A percentile compares a stretch with the other conserved stretches of the same genome.
Evolutionary conservation across 495 filamentous ascomycete genomes (phyloP).

Genomic region (Cercophora newfieldiana): DNA sequence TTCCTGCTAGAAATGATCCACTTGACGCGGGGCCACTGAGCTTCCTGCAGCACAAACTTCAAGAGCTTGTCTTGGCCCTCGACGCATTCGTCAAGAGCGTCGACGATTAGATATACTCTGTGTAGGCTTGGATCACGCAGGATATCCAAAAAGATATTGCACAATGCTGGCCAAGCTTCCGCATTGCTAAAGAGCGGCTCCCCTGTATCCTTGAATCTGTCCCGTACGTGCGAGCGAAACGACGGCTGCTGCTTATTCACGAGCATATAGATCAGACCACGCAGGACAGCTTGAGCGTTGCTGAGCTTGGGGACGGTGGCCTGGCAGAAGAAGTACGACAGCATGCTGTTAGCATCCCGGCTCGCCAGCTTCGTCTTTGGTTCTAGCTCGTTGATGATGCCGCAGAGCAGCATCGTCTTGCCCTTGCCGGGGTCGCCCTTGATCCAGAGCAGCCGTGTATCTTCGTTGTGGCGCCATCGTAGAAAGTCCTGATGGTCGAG

Average conservation of each 20-base stretch:
- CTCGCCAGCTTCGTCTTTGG: too few relatives aligned
- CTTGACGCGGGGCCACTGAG: slow-evolving; percentile 29
- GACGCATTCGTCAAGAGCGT: slow-evolving; percentile 33
- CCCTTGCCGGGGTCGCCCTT: background rate
- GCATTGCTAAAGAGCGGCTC: too few relatives aligned
- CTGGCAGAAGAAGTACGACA: too few relatives aligned
- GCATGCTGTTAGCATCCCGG: too few relatives aligned
- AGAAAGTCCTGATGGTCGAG: background rate
- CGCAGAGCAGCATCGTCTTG: background rate
- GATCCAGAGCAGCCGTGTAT: background rate
- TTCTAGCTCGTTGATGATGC: background rate
- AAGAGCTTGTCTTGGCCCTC: slow-evolving; percentile 16
- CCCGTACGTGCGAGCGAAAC: too few relatives aligned
- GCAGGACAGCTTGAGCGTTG: too few relatives aligned
- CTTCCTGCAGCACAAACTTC: slow-evolving; percentile 18
- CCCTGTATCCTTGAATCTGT: too few relatives aligned
- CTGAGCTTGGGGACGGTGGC: too few relatives aligned
- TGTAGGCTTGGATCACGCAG: slow-evolving; percentile 33
- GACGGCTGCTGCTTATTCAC: too few relatives aligned
- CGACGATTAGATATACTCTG: slow-evolving; percentile 36
- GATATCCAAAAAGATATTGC: slow-evolving; percentile 35
- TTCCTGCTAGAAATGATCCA: slow-evolving; percentile 43
- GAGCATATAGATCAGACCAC: too few relatives aligned
- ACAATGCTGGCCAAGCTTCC: too few relatives aligned
- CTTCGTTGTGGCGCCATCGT: background rate